Base-by-base conservation (phyloP, 306 rosid genomes). In the Echinosophora koreensis region DNA sequence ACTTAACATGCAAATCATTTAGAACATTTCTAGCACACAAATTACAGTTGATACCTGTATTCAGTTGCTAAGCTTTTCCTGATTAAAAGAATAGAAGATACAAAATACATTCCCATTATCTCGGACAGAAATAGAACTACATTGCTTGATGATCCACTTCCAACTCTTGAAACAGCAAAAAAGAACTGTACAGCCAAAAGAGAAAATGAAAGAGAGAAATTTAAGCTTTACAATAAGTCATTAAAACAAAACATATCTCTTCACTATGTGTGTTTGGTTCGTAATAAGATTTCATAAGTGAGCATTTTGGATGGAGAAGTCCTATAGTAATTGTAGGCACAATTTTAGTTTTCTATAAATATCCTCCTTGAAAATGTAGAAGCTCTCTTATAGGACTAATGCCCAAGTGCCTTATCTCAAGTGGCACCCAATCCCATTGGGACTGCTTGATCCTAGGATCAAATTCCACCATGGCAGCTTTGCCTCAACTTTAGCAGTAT, bases 81-180 rank as follows among this genome's bases (percentile, higher is more conserved):
- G 79, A 95, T 95, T 84, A 95, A 85, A 72, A 95, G 99, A 83
- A 95, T 92, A 64, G 99, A 95, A 55, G 99, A 95, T 66, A 95
- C 57, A 62, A 95, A 95, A 82, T 95, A 92, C 97, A 91, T 92
- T 85, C 99, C 99, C 99, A 95, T 95, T 58, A 95, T 92, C 87
- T 92, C 99, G 1, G 97, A 92, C 61, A 95, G 88, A 85, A 95
- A 92, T 73, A 95, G 91, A 61, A 95, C 97, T 18, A 95, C 97
- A 54, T 95, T 95, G 91, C 99, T 95, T 44, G 99, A 95, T 74
- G 99, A 95, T 85, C 99, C 97, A 87, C 99, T 95, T 76, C 99
- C 97, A 75, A 90, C 97, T 85, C 99, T 87, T 74, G 97, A 95
- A 77, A 95, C 97, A 67, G 99, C 97, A 59, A 95, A 95, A 88